A percentile compares a stretch with the other conserved stretches of the same genome.
Evolutionary conservation across 2,329 filamentous ascomycete species (phyloP).

Genomic region (Paraphoma chrysanthemicola): DNA sequence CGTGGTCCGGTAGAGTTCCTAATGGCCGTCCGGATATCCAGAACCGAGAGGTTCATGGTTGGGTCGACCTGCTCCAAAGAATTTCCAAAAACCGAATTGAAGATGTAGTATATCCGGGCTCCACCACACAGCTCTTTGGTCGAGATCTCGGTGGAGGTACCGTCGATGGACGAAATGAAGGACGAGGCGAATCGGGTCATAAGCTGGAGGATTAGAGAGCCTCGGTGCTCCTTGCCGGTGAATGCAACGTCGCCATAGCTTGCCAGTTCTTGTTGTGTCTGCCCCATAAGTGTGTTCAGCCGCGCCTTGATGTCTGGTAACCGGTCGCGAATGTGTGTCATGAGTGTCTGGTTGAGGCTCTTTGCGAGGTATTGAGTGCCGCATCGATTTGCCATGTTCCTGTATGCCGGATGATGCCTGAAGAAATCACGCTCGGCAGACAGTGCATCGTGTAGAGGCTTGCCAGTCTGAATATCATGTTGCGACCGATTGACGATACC

Average conservation of each 20-base stretch:
- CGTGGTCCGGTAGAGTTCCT: constrained; percentile 96
- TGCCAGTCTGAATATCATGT: constrained; percentile 95
- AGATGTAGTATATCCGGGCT: constrained; percentile 97
- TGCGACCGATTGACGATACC: constrained; percentile 98
- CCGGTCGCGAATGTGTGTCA: constrained; percentile 94
- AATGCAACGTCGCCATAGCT: constrained; percentile 99
- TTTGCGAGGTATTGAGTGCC: constrained; percentile 95
- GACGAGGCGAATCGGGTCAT: constrained; percentile 99
- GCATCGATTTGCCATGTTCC: constrained; percentile 92
- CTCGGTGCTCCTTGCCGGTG: constrained; percentile 94
- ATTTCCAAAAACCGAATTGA: constrained; percentile 98
- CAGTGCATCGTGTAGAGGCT: constrained; percentile 91
- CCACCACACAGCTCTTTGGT: constrained; percentile 97
- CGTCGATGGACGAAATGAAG: constrained; percentile 98
- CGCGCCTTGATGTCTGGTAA: constrained; percentile 97
- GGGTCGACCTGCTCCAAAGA: constrained; percentile 96
- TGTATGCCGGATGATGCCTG: constrained; percentile 93
- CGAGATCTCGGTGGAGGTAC: constrained; percentile 97
- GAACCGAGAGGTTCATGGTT: constrained; percentile 89
- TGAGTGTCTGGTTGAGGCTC: constrained; percentile 92
- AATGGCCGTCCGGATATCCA: constrained; percentile 96
- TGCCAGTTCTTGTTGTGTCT: constrained; percentile 96
- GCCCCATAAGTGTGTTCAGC: constrained; percentile 98
- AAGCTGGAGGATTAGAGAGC: constrained; percentile 91
- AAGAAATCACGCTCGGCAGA: constrained; percentile 94